phyloP scores from a whole-genome alignment of 2,329 filamentous ascomycete genomes.

The Penicillium sp. region DNA sequence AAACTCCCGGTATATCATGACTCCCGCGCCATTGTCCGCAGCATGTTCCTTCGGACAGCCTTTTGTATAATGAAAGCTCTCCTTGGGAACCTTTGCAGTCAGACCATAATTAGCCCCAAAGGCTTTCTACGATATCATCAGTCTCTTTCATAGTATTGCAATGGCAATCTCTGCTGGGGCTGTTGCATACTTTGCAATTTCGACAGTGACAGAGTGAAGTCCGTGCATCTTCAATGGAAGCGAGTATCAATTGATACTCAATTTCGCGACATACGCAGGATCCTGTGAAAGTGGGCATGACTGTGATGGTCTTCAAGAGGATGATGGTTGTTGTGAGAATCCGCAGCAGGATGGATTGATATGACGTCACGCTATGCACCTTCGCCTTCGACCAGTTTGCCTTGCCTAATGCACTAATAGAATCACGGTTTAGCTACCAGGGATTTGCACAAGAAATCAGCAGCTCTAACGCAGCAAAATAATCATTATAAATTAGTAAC shows the following conservation, averaged over 20 bases:
- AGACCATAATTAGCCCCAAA: slow-evolving; percentile 58
- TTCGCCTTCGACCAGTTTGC: no score
- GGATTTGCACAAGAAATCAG: no score
- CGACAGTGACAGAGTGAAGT: slow-evolving; percentile 59
- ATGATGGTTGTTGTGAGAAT: no score
- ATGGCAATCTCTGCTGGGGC: no score
- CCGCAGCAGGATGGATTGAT: no score
- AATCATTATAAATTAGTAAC: no score
- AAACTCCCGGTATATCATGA: slow-evolving; percentile 55
- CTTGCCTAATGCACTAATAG: no score
- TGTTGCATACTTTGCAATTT: slow-evolving; percentile 52
- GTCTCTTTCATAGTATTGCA: no score
- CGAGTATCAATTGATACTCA: slow-evolving; percentile 51
- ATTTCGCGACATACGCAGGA: slow-evolving; percentile 56
- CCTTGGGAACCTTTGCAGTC: slow-evolving; percentile 55
- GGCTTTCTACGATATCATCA: slow-evolving; percentile 45
- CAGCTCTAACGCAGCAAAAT: no score
- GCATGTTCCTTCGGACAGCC: slow-evolving; percentile 51
- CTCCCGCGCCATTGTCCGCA: slow-evolving; percentile 56
- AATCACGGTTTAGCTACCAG: no score
- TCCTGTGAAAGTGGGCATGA: slow-evolving; percentile 40
- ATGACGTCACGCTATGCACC: no score
- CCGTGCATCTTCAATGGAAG: slow-evolving; percentile 52
- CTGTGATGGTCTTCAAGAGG: neutral
- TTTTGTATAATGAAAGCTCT: slow-evolving; percentile 46